phyloP scores from a whole-genome alignment of 768 basidiomycete species.

The Neoboletus subvelutipes region DNA sequence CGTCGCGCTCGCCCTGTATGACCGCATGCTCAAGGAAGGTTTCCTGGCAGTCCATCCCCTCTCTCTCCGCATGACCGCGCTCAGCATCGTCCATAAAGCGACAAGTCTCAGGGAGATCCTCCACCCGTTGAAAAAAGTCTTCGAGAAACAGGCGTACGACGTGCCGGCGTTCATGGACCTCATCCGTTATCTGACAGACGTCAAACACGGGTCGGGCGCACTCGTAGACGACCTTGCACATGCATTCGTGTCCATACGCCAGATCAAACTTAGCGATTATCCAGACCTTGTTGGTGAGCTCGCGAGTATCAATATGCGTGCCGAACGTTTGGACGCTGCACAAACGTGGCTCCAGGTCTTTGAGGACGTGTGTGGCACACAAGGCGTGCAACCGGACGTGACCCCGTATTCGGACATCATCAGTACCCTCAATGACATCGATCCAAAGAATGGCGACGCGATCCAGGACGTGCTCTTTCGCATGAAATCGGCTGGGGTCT shows the following conservation, averaged over 20 bases:
- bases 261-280: conserved; percentile 27
- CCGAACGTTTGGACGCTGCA: conserved; percentile 32
- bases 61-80: conserved; percentile 41
- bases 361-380: conserved; percentile 23
- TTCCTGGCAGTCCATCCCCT: conserved; percentile 38
- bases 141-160: conserved; percentile 19
- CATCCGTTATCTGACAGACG: conserved; percentile 18
- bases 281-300: conserved; percentile 38
- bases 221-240: conserved; percentile 25
- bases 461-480: conserved; percentile 38
- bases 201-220: conserved; percentile 11
- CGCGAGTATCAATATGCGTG: conserved; percentile 36
- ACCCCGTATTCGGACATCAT: conserved; percentile 43
- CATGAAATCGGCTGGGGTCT: conserved; percentile 39
- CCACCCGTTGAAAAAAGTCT: conserved; percentile 10
- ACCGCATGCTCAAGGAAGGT: conserved; percentile 41
- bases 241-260: conserved; percentile 19
- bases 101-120: not conserved
- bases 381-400: conserved; percentile 11
- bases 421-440: conserved; percentile 34
- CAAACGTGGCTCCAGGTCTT: conserved; percentile 29
- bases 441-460: conserved; percentile 29
- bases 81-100: conserved; percentile 23
- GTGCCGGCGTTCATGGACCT: conserved; percentile 28
- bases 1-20: conserved; percentile 41